Conservation (phyloP, 2,329 filamentous ascomycete species). For the Sclerotinia glacialis region DNA sequence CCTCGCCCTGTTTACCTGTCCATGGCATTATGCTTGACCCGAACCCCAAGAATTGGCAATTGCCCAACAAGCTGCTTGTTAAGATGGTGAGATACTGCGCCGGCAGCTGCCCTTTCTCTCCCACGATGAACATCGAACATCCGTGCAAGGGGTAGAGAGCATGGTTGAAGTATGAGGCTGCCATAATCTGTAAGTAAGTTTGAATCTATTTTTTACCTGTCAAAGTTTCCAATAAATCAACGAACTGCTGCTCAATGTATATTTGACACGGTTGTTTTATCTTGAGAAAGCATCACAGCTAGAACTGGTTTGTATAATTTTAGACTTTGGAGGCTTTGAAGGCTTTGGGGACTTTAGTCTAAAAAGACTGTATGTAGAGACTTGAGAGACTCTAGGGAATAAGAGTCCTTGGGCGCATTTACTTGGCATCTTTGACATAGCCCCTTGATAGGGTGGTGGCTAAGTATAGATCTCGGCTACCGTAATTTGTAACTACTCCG, state of each 20-base stretch:
- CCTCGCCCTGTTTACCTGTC: background rate
- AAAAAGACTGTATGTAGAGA: too few relatives aligned
- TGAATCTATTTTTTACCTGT: background rate
- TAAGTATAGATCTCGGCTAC: background rate
- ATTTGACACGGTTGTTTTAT: background rate
- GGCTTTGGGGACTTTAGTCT: background rate
- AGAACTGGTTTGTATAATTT: background rate
- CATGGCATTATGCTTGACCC: constrained; percentile 6
- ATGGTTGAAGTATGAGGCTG: background rate
- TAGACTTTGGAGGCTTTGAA: background rate
- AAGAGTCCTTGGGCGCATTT: background rate
- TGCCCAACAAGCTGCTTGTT: background rate
- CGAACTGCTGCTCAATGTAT: background rate
- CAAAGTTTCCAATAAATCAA: background rate
- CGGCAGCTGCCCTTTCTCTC: background rate
- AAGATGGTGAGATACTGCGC: background rate
- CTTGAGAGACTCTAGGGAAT: too few relatives aligned
- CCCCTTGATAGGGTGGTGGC: background rate
- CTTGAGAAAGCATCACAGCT: background rate
- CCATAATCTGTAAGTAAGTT: background rate
- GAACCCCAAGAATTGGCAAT: background rate
- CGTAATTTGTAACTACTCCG: background rate
- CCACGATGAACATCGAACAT: too few relatives aligned
- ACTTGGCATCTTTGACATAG: background rate
- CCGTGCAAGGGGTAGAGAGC: background rate